These are phyloP conservation scores for Pistacia vera DNA, from an alignment of 345 rosid genomes.

Conservation along the genomic window DNA sequence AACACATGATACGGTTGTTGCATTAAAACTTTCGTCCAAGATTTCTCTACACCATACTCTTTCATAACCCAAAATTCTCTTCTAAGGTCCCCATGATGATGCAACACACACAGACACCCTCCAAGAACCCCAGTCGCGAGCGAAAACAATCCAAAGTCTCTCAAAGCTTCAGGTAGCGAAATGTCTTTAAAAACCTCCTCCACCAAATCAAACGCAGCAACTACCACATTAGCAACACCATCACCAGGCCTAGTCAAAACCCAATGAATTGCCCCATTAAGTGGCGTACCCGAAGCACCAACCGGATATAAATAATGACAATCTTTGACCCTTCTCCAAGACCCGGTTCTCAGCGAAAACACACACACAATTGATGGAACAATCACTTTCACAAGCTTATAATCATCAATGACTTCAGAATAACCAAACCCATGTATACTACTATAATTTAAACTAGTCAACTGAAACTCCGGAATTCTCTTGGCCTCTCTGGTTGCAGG, in stretches of 20 bases:
- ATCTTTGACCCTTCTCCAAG: constrained; percentile 1
- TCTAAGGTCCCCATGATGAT: not conserved
- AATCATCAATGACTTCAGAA: too few species aligned
- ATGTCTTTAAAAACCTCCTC: not conserved
- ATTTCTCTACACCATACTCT: constrained; percentile 4
- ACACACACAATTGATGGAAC: not conserved
- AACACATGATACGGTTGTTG: not conserved
- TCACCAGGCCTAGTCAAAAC: not conserved
- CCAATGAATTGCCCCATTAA: constrained; percentile 12
- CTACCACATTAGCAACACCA: not conserved
- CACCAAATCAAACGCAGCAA: constrained; percentile 3
- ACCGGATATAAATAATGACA: not conserved
- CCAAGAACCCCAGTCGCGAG: not conserved
- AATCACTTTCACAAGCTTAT: too few species aligned
- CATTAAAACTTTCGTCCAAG: not conserved
- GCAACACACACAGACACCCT: not conserved
- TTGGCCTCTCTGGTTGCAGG: too few species aligned
- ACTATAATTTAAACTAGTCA: too few species aligned
- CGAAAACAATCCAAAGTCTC: not conserved
- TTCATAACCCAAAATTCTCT: constrained; percentile 12
- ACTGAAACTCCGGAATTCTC: too few species aligned
- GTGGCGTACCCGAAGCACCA: not conserved
- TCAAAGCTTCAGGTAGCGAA: not conserved
- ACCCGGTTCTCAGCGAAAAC: not conserved
- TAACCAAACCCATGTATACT: too few species aligned